Evolutionary conservation across 768 basidiomycete species (phyloP).

Genomic region (Tylopilus intermedius): DNA sequence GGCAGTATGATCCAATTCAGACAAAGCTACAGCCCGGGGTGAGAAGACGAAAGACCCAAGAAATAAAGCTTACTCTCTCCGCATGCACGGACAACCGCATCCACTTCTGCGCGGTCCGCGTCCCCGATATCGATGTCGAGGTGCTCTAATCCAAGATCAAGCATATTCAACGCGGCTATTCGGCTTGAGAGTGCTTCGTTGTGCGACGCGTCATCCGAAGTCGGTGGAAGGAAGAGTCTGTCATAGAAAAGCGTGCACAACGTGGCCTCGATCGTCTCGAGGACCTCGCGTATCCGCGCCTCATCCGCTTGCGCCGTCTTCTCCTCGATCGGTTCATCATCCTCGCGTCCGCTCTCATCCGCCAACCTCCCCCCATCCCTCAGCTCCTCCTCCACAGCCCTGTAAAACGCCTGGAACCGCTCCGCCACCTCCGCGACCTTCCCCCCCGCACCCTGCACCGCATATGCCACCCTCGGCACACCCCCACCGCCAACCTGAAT

Average conservation of each 20-base stretch:
- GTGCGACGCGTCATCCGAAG: conserved; percentile 75
- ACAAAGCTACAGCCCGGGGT: conserved; percentile 38
- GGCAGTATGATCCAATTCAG: conserved; percentile 43
- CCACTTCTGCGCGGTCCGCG: conserved; percentile 44
- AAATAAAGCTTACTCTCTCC: conserved; percentile 59
- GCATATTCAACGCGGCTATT: conserved; percentile 85
- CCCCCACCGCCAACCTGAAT: conserved; percentile 24
- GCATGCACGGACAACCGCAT: conserved; percentile 63
- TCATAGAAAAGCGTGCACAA: conserved; percentile 81
- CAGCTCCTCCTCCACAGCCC: conserved; percentile 60
- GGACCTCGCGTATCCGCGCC: conserved; percentile 48
- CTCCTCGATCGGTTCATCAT: conserved; percentile 10
- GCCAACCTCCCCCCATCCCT: conserved; percentile 23
- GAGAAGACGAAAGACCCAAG: conserved; percentile 25
- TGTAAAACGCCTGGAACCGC: conserved; percentile 71
- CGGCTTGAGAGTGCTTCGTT: conserved; percentile 87
- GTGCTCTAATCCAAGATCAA: conserved; percentile 85
- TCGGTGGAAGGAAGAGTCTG: conserved; percentile 72
- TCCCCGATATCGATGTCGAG: conserved; percentile 76
- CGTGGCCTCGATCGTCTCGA: conserved; percentile 71
- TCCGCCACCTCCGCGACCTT: conserved; percentile 47
- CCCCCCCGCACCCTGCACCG: conserved; percentile 39
- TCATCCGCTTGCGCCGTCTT: conserved; percentile 33
- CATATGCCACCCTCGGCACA: conserved; percentile 23
- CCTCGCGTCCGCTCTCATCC: conserved; percentile 1